Evolutionary conservation across 139 green algal species (phyloP).

Genomic region (Ettlia oleoabundans): DNA sequence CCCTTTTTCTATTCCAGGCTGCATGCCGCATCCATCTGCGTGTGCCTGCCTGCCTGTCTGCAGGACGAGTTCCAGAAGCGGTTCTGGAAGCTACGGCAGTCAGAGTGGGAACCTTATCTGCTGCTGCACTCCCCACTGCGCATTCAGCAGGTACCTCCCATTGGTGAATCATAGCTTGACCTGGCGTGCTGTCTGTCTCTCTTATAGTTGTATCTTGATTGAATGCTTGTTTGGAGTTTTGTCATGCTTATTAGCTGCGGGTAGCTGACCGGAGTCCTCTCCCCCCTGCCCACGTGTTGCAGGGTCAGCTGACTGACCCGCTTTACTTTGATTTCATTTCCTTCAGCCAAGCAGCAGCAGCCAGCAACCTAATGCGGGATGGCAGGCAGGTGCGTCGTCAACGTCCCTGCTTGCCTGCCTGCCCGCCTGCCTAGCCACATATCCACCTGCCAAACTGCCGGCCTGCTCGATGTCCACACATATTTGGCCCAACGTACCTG

Average conservation of each 20-base stretch:
- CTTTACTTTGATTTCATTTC: constrained; percentile 93
- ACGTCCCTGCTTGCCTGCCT: not conserved
- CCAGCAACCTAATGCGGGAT: constrained; percentile 60
- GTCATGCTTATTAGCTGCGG: no score
- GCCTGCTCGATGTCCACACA: no score
- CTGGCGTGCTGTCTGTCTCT: no score
- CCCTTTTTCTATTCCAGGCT: no score
- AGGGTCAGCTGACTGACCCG: constrained; percentile 76
- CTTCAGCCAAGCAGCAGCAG: constrained; percentile 73
- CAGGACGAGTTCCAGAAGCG: constrained; percentile 67
- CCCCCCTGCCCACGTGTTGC: not conserved
- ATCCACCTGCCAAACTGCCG: no score
- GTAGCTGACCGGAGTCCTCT: not conserved
- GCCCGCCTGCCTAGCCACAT: no score
- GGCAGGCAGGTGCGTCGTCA: constrained; percentile 42
- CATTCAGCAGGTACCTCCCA: constrained; percentile 70
- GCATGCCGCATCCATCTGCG: no score
- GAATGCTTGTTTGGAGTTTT: no score
- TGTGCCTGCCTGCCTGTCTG: not conserved
- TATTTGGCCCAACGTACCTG: no score
- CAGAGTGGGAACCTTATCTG: constrained; percentile 78
- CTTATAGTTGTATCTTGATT: no score
- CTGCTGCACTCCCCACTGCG: constrained; percentile 70
- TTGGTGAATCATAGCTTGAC: no score
- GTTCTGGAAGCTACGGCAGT: constrained; percentile 79